These are phyloP conservation scores for Moesziomyces sp. DNA, from an alignment of 1,284 basidiomycete species.

Conservation along the genomic window DNA sequence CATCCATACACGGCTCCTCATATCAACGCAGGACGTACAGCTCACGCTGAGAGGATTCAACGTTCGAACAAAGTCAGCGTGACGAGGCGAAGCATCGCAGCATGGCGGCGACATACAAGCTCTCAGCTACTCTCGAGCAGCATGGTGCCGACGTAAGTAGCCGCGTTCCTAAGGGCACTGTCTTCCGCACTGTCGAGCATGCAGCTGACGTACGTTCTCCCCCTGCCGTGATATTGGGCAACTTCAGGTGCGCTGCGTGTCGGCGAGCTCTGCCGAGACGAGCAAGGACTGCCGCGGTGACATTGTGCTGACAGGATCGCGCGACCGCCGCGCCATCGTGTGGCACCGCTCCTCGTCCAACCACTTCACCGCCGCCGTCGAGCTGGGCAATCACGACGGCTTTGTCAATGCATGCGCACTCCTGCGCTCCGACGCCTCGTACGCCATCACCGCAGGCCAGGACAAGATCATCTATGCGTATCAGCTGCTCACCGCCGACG, in stretches of 20 bases:
- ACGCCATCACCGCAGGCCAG: slow-evolving; percentile 61
- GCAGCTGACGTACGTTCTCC: too few relatives aligned
- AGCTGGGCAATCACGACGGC: slow-evolving; percentile 55
- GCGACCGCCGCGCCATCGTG: slow-evolving; percentile 44
- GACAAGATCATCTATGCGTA: slow-evolving; percentile 64
- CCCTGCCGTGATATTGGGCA: too few relatives aligned
- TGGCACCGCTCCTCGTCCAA: slow-evolving; percentile 48
- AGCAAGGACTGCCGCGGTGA: slow-evolving; percentile 35
- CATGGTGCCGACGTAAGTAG: slow-evolving; percentile 56
- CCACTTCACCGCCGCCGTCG: slow-evolving; percentile 34
- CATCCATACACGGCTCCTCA: neutral
- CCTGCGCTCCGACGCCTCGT: slow-evolving; percentile 12
- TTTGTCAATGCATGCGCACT: slow-evolving; percentile 61
- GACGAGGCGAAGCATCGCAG: neutral
- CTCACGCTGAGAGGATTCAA: too few relatives aligned
- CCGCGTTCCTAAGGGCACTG: too few relatives aligned
- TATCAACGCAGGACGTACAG: neutral
- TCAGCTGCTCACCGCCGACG: slow-evolving; percentile 32
- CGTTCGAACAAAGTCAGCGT: neutral
- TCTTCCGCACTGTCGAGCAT: too few relatives aligned
- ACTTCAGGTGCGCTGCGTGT: slow-evolving; percentile 49
- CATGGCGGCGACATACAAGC: slow-evolving; percentile 38
- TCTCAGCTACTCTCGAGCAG: slow-evolving; percentile 53
- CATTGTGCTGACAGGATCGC: slow-evolving; percentile 55
- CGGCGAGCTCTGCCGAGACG: slow-evolving; percentile 25